A percentile compares a stretch with the other conserved stretches of the same genome.
Conservation (phyloP, 208 protist genomes). For the Vickermania ingenoplastis region DNA sequence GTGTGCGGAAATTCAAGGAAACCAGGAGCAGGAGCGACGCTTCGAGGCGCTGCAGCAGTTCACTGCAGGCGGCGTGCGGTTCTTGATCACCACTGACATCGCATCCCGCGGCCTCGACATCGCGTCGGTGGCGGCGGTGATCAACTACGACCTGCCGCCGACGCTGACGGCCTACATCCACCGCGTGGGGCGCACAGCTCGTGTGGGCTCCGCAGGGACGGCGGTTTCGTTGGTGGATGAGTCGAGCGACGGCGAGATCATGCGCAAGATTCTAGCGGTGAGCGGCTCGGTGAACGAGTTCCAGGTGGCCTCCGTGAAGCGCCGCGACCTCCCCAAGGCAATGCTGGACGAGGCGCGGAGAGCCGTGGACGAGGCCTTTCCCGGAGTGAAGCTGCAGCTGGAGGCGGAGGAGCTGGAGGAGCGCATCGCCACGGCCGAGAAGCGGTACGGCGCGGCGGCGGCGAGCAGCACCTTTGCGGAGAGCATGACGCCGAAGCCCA, state of each 20-base stretch:
- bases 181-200: slow-evolving; percentile 95
- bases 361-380: slow-evolving; percentile 38
- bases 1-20: slow-evolving; percentile 76
- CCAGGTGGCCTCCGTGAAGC: slow-evolving; percentile 68
- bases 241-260: slow-evolving; percentile 60
- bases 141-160: slow-evolving; percentile 97
- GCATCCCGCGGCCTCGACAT: slow-evolving; percentile 96
- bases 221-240: slow-evolving; percentile 94
- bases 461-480: slow-evolving; percentile 16
- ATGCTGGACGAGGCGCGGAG: slow-evolving; percentile 28
- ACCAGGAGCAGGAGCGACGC: slow-evolving; percentile 80
- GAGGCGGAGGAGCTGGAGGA: slow-evolving; percentile 65
- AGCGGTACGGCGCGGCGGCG: slow-evolving; percentile 31
- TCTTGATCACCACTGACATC: slow-evolving; percentile 90
- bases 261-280: slow-evolving; percentile 84
- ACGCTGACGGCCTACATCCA: slow-evolving; percentile 98
- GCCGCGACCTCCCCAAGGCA: slow-evolving; percentile 52
- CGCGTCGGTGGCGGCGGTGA: slow-evolving; percentile 90
- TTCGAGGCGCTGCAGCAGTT: slow-evolving; percentile 76
- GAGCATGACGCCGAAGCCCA: slow-evolving; percentile 26
- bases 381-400: slow-evolving; percentile 42
- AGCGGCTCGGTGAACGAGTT: slow-evolving; percentile 65
- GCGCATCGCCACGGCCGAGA: slow-evolving; percentile 67
- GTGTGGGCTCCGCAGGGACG: slow-evolving; percentile 89
- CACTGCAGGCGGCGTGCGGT: slow-evolving; percentile 45